Evolutionary conservation across 2,329 filamentous ascomycete genomes (phyloP).

Genomic region (Botrytis cinerea): DNA sequence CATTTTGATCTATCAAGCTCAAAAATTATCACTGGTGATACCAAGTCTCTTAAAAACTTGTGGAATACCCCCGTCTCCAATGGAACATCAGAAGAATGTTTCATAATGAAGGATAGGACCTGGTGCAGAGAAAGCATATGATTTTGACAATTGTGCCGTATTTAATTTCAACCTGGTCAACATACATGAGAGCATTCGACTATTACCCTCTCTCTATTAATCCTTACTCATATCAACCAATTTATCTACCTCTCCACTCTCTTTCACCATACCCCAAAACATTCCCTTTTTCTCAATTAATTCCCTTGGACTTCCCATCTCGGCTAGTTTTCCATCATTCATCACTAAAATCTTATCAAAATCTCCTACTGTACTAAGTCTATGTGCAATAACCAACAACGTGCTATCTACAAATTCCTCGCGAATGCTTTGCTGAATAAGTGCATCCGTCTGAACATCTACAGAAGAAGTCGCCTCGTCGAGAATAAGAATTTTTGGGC

Average conservation of each 20-base stretch:
- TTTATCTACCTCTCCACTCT: conserved; percentile 27
- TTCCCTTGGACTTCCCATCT: conserved; percentile 57
- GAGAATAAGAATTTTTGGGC: conserved; percentile 86
- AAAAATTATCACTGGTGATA: not conserved
- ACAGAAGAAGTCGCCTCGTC: conserved; percentile 85
- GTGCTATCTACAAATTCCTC: conserved; percentile 69
- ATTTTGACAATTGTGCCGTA: too few relatives aligned
- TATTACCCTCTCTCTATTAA: not conserved
- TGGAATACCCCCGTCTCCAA: not conserved
- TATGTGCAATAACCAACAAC: conserved; percentile 72
- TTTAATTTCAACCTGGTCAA: not conserved
- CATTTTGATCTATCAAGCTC: not conserved
- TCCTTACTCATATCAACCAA: conserved; percentile 12
- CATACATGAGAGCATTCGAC: not conserved
- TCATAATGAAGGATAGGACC: not conserved
- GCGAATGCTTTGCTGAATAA: conserved; percentile 74
- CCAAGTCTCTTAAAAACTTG: not conserved
- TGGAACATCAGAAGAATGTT: not conserved
- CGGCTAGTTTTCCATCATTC: conserved; percentile 63
- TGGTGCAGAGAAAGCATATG: not conserved
- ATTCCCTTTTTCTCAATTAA: conserved; percentile 43
- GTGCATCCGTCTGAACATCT: conserved; percentile 70
- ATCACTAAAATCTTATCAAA: conserved; percentile 74
- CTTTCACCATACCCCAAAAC: conserved; percentile 33
- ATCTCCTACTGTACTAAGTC: conserved; percentile 72